phyloP scores from a whole-genome alignment of 805 yeast species.

The Kodamaea kakaduensis region DNA sequence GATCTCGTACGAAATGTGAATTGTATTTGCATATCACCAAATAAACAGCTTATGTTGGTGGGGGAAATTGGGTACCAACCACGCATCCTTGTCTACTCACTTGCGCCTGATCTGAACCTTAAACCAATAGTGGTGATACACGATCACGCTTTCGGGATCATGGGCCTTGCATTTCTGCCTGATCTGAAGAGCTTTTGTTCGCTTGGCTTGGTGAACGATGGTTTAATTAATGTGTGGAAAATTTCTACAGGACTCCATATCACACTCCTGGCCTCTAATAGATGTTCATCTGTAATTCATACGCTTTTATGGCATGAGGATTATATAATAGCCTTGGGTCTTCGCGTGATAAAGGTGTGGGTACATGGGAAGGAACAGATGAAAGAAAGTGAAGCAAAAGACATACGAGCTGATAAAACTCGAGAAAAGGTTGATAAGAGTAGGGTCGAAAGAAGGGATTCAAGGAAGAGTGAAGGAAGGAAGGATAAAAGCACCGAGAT shows the following conservation, averaged over 20 bases:
- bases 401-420: too few species aligned
- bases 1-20: slow-evolving; percentile 49
- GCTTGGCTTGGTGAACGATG: slow-evolving; percentile 66
- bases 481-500: too few species aligned
- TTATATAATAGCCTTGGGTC: slow-evolving; percentile 52
- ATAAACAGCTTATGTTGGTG: slow-evolving; percentile 52
- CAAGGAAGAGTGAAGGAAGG: too few species aligned
- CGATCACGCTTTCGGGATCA: slow-evolving; percentile 67
- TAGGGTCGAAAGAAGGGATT: too few species aligned
- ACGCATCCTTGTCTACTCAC: slow-evolving; percentile 54
- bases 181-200: slow-evolving; percentile 55
- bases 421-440: too few species aligned
- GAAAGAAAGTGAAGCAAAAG: too few species aligned
- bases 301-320: slow-evolving; percentile 54
- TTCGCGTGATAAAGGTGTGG: slow-evolving; percentile 64
- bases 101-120: slow-evolving; percentile 45
- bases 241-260: slow-evolving; percentile 17
- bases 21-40: slow-evolving; percentile 57
- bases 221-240: slow-evolving; percentile 62
- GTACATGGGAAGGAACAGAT: slow-evolving; percentile 19
- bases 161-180: slow-evolving; percentile 52
- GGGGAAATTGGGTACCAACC: slow-evolving; percentile 75
- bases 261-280: slow-evolving; percentile 48
- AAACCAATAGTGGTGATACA: slow-evolving; percentile 51
- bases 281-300: slow-evolving; percentile 57